Conservation (phyloP, 2,329 filamentous ascomycete genomes). For the Orbilia quercus region DNA sequence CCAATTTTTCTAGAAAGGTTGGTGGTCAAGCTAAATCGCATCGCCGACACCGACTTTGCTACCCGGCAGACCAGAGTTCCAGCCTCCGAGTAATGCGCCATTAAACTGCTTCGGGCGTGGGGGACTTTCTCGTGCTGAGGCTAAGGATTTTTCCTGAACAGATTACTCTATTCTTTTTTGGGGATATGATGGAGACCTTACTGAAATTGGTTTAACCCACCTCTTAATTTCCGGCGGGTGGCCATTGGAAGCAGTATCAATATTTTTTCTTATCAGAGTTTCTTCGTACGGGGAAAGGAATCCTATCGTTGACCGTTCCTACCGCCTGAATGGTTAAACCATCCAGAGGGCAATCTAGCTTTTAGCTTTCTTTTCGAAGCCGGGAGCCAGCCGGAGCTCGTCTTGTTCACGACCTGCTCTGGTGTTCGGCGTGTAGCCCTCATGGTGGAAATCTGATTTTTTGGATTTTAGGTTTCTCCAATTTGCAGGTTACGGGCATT, state of each 20-base stretch:
- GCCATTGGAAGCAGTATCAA: not conserved
- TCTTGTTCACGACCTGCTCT: not conserved
- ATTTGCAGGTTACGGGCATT: constrained; percentile 23
- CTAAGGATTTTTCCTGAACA: not conserved
- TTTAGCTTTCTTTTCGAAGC: constrained; percentile 23
- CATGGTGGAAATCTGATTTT: constrained; percentile 1
- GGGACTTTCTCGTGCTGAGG: constrained; percentile 24
- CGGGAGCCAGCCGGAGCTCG: constrained; percentile 41
- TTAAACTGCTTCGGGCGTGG: constrained; percentile 54
- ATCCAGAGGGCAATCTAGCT: not conserved
- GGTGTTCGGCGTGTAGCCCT: not conserved
- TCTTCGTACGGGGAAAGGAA: constrained; percentile 54
- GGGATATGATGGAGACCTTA: constrained; percentile 19
- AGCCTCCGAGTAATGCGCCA: constrained; percentile 52
- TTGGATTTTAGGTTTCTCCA: not conserved
- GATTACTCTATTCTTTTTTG: constrained; percentile 35
- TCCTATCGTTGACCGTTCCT: constrained; percentile 27
- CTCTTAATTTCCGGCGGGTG: constrained; percentile 51
- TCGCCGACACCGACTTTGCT: constrained; percentile 41
- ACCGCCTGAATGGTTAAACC: constrained; percentile 4
- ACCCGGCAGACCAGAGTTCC: constrained; percentile 16
- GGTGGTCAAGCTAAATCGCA: constrained; percentile 19
- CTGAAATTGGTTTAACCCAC: constrained; percentile 28
- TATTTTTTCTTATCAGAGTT: constrained; percentile 1
- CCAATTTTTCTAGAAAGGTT: not conserved